Percentiles rank a stretch among this genome's conserved stretches.
phyloP scores from a whole-genome alignment of 345 rosid species.

The Clarkia xantiana region DNA sequence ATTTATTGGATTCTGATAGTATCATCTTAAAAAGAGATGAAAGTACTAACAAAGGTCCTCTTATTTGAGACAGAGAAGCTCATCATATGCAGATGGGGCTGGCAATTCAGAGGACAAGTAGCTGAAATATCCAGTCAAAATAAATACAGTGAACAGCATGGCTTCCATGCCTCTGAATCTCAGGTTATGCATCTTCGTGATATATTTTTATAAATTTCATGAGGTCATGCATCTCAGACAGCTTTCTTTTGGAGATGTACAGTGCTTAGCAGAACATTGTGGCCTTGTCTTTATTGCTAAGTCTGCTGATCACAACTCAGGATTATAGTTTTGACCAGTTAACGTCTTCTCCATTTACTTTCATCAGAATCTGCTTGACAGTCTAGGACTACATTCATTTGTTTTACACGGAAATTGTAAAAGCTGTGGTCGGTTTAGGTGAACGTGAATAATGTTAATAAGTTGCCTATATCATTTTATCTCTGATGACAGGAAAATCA shows the following conservation, averaged over 20 bases:
- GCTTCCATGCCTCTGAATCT: constrained; percentile 13
- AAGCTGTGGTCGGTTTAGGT: no score
- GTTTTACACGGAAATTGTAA: no score
- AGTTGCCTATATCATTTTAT: background rate
- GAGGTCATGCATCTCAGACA: no score
- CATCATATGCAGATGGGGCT: constrained; percentile 19
- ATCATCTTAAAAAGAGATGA: background rate
- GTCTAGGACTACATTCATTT: no score
- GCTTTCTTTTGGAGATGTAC: no score
- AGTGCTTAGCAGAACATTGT: no score
- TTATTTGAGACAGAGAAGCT: constrained; percentile 25
- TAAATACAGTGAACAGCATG: constrained; percentile 7
- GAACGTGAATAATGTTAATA: background rate
- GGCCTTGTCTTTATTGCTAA: no score
- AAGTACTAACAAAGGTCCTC: constrained; percentile 6
- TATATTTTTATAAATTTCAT: no score
- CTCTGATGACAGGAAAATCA: constrained; percentile 26
- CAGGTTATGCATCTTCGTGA: background rate
- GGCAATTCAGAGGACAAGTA: constrained; percentile 13
- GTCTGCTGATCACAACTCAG: no score
- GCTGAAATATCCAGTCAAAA: constrained; percentile 5
- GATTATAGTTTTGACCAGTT: no score
- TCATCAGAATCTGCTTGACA: no score
- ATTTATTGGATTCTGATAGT: background rate
- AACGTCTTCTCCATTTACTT: no score